Base-by-base conservation (phyloP, 2,329 filamentous ascomycete species). In the Botrytis pseudocinerea region DNA sequence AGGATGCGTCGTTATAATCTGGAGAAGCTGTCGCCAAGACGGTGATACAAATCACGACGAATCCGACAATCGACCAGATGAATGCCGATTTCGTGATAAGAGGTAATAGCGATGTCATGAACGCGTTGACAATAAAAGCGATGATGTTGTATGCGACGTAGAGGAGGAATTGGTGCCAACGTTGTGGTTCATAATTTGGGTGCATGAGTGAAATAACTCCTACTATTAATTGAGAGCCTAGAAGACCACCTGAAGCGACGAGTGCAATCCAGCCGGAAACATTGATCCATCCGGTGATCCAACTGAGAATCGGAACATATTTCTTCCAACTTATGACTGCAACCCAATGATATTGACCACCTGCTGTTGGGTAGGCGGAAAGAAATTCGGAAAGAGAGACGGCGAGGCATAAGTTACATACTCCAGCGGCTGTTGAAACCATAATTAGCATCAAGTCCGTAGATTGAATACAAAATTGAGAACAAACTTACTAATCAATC, bases 331-430 rank as follows among this genome's bases (percentile, higher is more conserved):
- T 85, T 12, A 89, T 82, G 0, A 88, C 85, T 4, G 86, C 86
- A n/a, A 88, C 86, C 87, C 87, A 88, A 1, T 84, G 85, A 77
- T 89, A 89, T 76, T 88, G 86, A 7, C 88, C 86, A 42, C 87
- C 85, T 12, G 87, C 87, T 38, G 87, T 83, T 0, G 87, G 87
- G 76, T 86, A 89, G 70, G 85, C 86, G 44, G 84, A 85, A 70
- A 87, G 87, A 80, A 86, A 88, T 76, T 89, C 87, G 22, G 87
- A 87, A 82, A 89, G 87, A 6, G 86, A 86, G 71, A 87, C 85
- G 7, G 87, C 87, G 12, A 89, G 85, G 9, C 83, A 82, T n/a
- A 89, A 78, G 9, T 86, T 85, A 48, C 85, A 82, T 7, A 86
- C 62, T 73, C 85, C 85, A 87, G 89, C 74, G 87, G 86, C 70